These are phyloP conservation scores for Acmispon strigosus DNA, from an alignment of 306 rosid species.

Conservation along the genomic window DNA sequence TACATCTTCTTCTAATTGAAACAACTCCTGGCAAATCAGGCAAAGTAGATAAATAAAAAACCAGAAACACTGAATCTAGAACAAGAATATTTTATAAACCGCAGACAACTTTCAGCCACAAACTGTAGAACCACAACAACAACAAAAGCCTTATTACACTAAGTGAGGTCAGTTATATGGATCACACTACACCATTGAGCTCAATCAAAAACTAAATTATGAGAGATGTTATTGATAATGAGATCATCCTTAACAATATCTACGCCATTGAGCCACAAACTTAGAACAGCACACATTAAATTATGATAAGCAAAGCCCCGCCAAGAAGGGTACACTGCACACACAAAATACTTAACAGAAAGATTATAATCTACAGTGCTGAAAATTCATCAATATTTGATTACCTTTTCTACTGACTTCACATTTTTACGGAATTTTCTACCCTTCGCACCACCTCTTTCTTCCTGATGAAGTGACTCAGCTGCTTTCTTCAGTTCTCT, in stretches of 20 bases:
- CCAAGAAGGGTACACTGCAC: neutral
- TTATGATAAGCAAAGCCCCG: neutral
- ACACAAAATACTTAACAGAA: neutral
- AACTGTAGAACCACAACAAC: too few relatives aligned
- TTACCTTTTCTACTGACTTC: slow-evolving; percentile 82
- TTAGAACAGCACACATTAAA: slow-evolving; percentile 19
- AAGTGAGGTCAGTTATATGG: too few relatives aligned
- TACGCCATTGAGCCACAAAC: too few relatives aligned
- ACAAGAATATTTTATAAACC: neutral
- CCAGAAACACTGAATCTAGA: neutral
- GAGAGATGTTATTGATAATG: too few relatives aligned
- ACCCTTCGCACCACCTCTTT: slow-evolving; percentile 84
- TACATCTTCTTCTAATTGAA: slow-evolving; percentile 95
- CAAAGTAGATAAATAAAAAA: slow-evolving; percentile 5
- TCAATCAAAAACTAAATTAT: too few relatives aligned
- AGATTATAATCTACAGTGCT: neutral
- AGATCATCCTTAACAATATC: too few relatives aligned
- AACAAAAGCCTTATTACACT: too few relatives aligned
- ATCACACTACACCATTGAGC: too few relatives aligned
- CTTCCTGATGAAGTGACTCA: slow-evolving; percentile 86
- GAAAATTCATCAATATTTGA: neutral
- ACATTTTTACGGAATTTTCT: slow-evolving; percentile 92
- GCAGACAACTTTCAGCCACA: neutral
- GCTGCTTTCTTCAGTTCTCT: slow-evolving; percentile 90
- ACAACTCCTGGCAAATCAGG: slow-evolving; percentile 67